These are phyloP conservation scores for Noccaea caerulescens DNA, from an alignment of 345 rosid genomes.

Conservation along the genomic window DNA sequence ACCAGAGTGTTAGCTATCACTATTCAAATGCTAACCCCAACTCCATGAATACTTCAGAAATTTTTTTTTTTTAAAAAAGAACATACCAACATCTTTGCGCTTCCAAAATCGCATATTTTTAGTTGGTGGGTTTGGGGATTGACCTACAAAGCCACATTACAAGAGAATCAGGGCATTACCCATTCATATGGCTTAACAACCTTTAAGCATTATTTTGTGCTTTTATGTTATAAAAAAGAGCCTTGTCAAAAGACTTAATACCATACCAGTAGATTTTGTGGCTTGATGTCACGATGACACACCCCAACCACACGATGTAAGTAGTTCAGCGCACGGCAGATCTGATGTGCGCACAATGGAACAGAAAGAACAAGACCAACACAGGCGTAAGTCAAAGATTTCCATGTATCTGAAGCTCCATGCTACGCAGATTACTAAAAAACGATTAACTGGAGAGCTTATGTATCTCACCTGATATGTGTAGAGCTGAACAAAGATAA, in stretches of 20 bases:
- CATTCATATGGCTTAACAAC: slow-evolving; percentile 6
- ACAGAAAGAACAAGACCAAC: slow-evolving; percentile 71
- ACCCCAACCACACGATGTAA: slow-evolving; percentile 87
- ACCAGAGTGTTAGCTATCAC: slow-evolving; percentile 19
- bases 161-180: slow-evolving; percentile 14
- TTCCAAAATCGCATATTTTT: slow-evolving; percentile 97
- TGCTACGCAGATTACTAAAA: slow-evolving; percentile 16
- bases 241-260: slow-evolving; percentile 28
- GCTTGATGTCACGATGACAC: slow-evolving; percentile 98
- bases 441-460: neutral
- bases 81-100: slow-evolving; percentile 98
- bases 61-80: too few species aligned
- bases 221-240: neutral
- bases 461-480: slow-evolving; percentile 74
- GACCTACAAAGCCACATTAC: slow-evolving; percentile 58
- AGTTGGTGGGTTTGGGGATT: slow-evolving; percentile 86
- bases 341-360: slow-evolving; percentile 67
- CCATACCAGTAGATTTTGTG: slow-evolving; percentile 92
- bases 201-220: neutral
- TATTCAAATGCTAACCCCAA: slow-evolving; percentile 21
- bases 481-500: slow-evolving; percentile 82
- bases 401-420: slow-evolving; percentile 14
- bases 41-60: slow-evolving; percentile 9
- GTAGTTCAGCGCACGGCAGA: slow-evolving; percentile 93
- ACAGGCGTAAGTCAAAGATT: slow-evolving; percentile 49